phyloP scores from a whole-genome alignment of 2,329 filamentous ascomycete species.

The Pleurostoma richardsiae region DNA sequence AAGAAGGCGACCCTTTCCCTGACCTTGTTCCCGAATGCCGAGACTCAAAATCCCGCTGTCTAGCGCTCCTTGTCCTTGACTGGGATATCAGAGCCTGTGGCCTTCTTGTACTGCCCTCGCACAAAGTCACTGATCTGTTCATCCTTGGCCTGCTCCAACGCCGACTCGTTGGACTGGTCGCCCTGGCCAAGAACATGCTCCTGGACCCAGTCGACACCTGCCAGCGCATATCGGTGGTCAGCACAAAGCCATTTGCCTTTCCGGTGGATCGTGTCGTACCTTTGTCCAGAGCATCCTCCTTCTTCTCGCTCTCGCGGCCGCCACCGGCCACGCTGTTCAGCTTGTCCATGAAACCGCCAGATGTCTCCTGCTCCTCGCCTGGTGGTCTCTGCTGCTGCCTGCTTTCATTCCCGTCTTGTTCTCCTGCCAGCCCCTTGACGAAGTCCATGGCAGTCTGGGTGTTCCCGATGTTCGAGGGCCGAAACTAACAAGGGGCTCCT shows the following conservation, averaged over 20 bases:
- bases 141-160: conserved; percentile 79
- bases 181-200: conserved; percentile 69
- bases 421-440: conserved; percentile 43
- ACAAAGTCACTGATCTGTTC: conserved; percentile 72
- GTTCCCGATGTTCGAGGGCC: background rate
- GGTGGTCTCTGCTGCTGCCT: conserved; percentile 13
- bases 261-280: conserved; percentile 35
- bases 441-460: conserved; percentile 41
- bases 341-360: conserved; percentile 61
- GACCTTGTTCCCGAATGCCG: too few species aligned
- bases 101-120: conserved; percentile 63
- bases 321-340: conserved; percentile 68
- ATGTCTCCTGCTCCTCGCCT: conserved; percentile 31
- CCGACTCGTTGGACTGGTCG: conserved; percentile 65
- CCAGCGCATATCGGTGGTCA: conserved; percentile 1
- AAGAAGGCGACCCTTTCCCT: too few species aligned
- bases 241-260: background rate
- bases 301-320: conserved; percentile 70
- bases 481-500: background rate
- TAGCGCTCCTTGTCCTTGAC: conserved; percentile 59
- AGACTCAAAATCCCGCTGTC: conserved; percentile 9
- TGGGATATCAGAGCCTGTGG: conserved; percentile 64
- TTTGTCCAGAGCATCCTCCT: conserved; percentile 80
- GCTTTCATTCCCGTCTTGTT: conserved; percentile 26
- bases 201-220: conserved; percentile 74